Evolutionary conservation across 2,329 filamentous ascomycete species (phyloP).

Genomic region (Scytalidium lignicola): DNA sequence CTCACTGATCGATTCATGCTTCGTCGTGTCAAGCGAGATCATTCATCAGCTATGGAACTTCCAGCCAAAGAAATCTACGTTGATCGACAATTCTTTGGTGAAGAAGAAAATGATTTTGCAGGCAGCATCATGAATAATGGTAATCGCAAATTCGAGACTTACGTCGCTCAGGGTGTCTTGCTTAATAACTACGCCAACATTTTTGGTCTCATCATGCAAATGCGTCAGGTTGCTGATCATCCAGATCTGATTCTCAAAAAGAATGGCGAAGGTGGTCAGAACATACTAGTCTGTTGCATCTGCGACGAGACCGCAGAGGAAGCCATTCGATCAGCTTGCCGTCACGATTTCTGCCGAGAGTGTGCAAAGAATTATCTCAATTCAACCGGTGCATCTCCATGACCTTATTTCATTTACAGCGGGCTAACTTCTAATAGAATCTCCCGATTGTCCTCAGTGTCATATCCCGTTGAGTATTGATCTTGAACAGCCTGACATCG

Average conservation of each 20-base stretch:
- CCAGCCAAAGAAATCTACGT: constrained; percentile 91
- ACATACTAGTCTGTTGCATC: constrained; percentile 85
- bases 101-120: constrained; percentile 93
- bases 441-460: constrained; percentile 78
- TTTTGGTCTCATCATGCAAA: constrained; percentile 98
- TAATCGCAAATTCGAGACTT: constrained; percentile 86
- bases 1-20: constrained; percentile 95
- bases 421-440: constrained; percentile 32
- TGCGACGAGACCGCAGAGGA: constrained; percentile 97
- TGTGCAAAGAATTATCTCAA: constrained; percentile 77
- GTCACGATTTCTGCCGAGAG: constrained; percentile 83
- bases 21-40: constrained; percentile 86
- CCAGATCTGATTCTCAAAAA: constrained; percentile 92
- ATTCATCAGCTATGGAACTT: constrained; percentile 92
- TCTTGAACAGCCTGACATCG: constrained; percentile 89
- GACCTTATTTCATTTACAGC: background rate
- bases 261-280: constrained; percentile 78
- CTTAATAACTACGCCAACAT: constrained; percentile 99
- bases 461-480: constrained; percentile 89
- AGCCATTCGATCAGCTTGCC: constrained; percentile 85
- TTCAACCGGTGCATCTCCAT: constrained; percentile 59
- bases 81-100: constrained; percentile 92
- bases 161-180: constrained; percentile 88
- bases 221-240: constrained; percentile 96
- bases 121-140: constrained; percentile 92